Conservation (phyloP, 1,139 yeast species). For the Geotrichum bryndzae region DNA sequence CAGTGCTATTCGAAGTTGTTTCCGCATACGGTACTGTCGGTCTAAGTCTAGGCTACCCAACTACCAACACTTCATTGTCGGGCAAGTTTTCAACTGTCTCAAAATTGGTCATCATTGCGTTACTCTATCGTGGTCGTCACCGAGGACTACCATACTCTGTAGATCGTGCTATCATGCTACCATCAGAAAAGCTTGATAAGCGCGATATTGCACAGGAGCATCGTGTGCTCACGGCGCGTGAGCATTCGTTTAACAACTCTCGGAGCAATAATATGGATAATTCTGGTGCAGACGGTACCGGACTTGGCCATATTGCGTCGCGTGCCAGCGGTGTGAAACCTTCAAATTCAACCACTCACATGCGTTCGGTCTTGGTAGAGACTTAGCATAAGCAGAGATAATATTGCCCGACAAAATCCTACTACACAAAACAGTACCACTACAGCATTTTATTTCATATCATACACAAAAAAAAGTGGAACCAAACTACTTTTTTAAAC, state of each 20-base stretch:
- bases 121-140: slow-evolving; percentile 92
- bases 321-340: background rate
- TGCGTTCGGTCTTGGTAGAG: background rate
- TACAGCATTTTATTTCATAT: too few relatives aligned
- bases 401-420: background rate
- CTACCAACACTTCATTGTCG: slow-evolving; percentile 59
- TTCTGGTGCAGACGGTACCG: background rate
- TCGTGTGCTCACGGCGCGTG: slow-evolving; percentile 1
- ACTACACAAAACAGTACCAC: too few relatives aligned
- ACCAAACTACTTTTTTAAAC: too few relatives aligned
- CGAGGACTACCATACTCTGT: slow-evolving; percentile 92
- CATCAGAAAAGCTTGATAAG: slow-evolving; percentile 44
- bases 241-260: background rate
- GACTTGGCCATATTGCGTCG: background rate
- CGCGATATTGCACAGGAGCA: slow-evolving; percentile 11
- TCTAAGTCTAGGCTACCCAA: slow-evolving; percentile 73
- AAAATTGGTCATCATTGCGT: slow-evolving; percentile 76
- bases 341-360: background rate
- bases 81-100: slow-evolving; percentile 67
- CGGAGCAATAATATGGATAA: background rate
- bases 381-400: background rate
- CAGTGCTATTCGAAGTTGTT: slow-evolving; percentile 75
- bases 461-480: too few relatives aligned
- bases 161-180: slow-evolving; percentile 89
- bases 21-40: slow-evolving; percentile 98